Conservation (phyloP, 2,329 filamentous ascomycete species). For the Didymella lethalis region DNA sequence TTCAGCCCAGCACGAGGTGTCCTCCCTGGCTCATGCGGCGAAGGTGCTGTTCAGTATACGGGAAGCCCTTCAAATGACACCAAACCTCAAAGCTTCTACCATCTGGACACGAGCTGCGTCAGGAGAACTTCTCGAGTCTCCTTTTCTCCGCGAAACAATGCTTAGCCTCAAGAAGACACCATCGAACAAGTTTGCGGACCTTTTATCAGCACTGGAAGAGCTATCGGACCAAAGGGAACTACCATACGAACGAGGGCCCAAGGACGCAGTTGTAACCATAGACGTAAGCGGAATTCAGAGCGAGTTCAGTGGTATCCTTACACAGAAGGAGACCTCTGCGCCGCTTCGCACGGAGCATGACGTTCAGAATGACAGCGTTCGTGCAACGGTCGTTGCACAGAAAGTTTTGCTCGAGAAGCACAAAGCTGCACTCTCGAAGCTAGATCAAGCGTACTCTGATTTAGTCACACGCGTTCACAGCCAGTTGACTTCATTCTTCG, state of each 20-base stretch:
- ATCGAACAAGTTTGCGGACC: constrained; percentile 59
- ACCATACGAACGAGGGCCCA: constrained; percentile 7
- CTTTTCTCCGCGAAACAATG: constrained; percentile 62
- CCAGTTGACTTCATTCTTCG: constrained; percentile 59
- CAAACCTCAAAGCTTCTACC: constrained; percentile 50
- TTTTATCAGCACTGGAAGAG: constrained; percentile 51
- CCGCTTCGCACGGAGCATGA: constrained; percentile 78
- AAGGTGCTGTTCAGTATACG: constrained; percentile 50
- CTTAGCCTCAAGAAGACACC: constrained; percentile 67
- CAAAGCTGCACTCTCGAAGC: constrained; percentile 72
- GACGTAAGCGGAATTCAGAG: constrained; percentile 33
- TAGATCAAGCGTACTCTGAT: constrained; percentile 74
- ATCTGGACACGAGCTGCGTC: constrained; percentile 70
- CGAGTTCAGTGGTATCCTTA: constrained; percentile 47
- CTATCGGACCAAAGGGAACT: constrained; percentile 3
- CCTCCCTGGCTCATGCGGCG: constrained; percentile 52
- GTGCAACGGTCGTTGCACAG: constrained; percentile 81
- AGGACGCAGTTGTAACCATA: constrained; percentile 30
- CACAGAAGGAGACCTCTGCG: constrained; percentile 32
- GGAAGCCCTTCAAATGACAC: constrained; percentile 47
- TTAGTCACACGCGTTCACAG: constrained; percentile 67
- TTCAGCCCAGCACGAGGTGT: constrained; percentile 50
- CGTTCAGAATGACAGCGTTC: constrained; percentile 71
- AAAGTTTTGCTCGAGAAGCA: constrained; percentile 82
- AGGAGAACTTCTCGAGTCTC: constrained; percentile 62